Evolutionary conservation across 129 eudicot species (phyloP).

Genomic region (Escallonia rubra): DNA sequence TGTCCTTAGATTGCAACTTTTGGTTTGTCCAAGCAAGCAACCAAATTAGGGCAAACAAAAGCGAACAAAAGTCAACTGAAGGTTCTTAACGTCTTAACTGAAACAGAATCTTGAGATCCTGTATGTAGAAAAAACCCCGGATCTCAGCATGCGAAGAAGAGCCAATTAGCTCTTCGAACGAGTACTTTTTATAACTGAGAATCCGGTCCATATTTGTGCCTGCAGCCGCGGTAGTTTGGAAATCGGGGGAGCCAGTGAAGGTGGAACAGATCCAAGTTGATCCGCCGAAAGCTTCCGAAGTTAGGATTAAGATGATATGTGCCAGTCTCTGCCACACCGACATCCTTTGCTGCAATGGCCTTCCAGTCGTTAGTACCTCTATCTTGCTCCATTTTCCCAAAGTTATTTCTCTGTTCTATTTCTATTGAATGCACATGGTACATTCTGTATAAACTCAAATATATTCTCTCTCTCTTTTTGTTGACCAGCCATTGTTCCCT

Average conservation of each 20-base stretch:
- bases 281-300: slow-evolving; percentile 48
- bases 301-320: slow-evolving; percentile 55
- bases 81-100: too few species aligned
- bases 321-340: slow-evolving; percentile 69
- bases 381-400: neutral
- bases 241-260: slow-evolving; percentile 31
- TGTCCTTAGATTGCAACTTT: too few species aligned
- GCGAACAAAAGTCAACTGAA: too few species aligned
- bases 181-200: too few species aligned
- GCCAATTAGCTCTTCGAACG: too few species aligned
- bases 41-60: too few species aligned
- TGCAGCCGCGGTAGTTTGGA: slow-evolving; percentile 57
- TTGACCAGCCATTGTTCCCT: neutral
- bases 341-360: slow-evolving; percentile 37
- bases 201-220: neutral
- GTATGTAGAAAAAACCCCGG: too few species aligned
- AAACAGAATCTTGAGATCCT: too few species aligned
- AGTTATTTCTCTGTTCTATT: neutral
- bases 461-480: too few species aligned
- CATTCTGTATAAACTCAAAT: too few species aligned
- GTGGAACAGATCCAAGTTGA: slow-evolving; percentile 49
- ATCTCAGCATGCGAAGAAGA: too few species aligned
- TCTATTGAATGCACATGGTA: neutral
- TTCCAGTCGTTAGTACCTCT: slow-evolving; percentile 28
- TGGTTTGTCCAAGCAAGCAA: too few species aligned